These are phyloP conservation scores for Mycena kentingensis DNA, from an alignment of 768 basidiomycete species.

Conservation along the genomic window DNA sequence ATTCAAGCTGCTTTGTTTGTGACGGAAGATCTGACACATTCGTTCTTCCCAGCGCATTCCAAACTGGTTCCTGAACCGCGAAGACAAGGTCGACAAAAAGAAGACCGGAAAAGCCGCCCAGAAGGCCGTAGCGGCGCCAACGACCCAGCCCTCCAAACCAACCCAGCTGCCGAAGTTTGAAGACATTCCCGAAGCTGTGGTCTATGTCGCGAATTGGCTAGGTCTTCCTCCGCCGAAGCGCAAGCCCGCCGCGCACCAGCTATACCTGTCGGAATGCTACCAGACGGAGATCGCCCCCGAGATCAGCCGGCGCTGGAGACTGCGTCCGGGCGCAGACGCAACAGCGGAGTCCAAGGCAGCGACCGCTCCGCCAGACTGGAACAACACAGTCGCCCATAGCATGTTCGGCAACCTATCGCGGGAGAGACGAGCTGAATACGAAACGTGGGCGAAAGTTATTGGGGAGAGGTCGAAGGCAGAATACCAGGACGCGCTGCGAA, in stretches of 20 bases:
- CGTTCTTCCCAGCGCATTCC: not conserved
- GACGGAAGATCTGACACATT: not conserved
- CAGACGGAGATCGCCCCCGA: not conserved
- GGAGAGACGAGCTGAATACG: not conserved
- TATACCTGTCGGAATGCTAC: not conserved
- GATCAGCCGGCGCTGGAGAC: not conserved
- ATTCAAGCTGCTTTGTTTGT: not conserved
- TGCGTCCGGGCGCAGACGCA: not conserved
- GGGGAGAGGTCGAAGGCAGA: not conserved
- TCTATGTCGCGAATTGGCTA: too few relatives aligned
- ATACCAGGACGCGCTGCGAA: not conserved
- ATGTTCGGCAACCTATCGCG: not conserved
- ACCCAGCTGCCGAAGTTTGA: not conserved
- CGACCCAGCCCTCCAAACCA: too few relatives aligned
- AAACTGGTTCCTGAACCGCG: not conserved
- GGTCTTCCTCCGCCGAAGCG: not conserved
- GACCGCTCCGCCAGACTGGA: not conserved
- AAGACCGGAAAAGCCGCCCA: not conserved
- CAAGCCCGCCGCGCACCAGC: not conserved
- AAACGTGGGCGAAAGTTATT: not conserved
- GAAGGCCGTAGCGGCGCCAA: not conserved
- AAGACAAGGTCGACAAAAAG: too few relatives aligned
- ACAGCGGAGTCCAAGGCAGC: not conserved
- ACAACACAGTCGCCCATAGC: not conserved
- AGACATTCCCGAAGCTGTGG: not conserved